A percentile compares a stretch with the other conserved stretches of the same genome.
These are phyloP conservation scores for Saraca asoca DNA, from an alignment of 331 rosid species.

Conservation along the genomic window DNA sequence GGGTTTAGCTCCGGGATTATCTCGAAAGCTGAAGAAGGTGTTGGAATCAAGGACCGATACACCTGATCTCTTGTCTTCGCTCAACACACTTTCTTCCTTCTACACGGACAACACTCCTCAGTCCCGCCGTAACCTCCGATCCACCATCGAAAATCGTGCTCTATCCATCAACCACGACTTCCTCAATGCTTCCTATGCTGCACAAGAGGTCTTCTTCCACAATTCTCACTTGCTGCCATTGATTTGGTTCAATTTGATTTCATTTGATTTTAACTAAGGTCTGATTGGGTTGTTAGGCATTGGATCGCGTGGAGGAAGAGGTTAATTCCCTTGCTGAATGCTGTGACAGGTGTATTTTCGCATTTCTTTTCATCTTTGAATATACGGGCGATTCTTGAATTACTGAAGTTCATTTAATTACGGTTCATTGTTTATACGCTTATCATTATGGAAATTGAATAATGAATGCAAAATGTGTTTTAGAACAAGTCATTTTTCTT, in stretches of 20 bases:
- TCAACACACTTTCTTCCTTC: slow-evolving; percentile 83
- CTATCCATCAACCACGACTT: slow-evolving; percentile 79
- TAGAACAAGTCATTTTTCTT: too few species aligned
- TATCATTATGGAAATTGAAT: background rate
- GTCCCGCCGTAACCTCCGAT: slow-evolving; percentile 89
- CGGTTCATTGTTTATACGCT: slow-evolving; percentile 11
- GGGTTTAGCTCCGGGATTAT: slow-evolving; percentile 84
- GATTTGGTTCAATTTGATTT: slow-evolving; percentile 2
- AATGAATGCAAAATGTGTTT: too few species aligned
- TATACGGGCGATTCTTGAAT: background rate
- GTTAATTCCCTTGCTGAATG: slow-evolving; percentile 66
- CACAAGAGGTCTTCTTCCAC: slow-evolving; percentile 52
- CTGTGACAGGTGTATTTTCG: slow-evolving; percentile 65
- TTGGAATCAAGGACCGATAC: slow-evolving; percentile 82
- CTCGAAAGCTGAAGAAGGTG: slow-evolving; percentile 96
- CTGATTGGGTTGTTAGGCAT: slow-evolving; percentile 39
- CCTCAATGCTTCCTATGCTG: slow-evolving; percentile 69
- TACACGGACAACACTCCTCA: slow-evolving; percentile 81
- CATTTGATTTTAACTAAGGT: slow-evolving; percentile 15
- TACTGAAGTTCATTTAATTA: slow-evolving; percentile 16
- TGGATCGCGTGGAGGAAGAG: slow-evolving; percentile 91
- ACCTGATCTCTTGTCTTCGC: slow-evolving; percentile 80
- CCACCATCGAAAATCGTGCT: slow-evolving; percentile 85
- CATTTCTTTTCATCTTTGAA: background rate
- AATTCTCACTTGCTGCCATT: background rate